Evolutionary conservation across 75 land plant species (phyloP), one percentile per base, ranked within the genome.

Genomic region (Pinus taeda): DNA sequence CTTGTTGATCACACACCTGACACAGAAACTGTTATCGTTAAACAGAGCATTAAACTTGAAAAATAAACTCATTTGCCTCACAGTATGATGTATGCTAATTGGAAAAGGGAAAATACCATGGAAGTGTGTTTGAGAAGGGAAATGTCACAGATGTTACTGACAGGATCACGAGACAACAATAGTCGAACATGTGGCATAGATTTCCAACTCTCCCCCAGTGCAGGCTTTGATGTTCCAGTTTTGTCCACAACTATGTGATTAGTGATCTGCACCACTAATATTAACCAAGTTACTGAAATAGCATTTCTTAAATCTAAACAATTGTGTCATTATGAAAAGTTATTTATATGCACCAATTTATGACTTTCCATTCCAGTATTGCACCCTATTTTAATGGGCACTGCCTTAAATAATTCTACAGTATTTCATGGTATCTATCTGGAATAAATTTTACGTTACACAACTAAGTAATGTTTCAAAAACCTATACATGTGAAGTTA

Each of bases 151-250:
- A 62, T 71, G 70, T 77, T 83, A 80, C 81, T 81, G 22, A 71
- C 81, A 2, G 42, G 76, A 33, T 91, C 84, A 36, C 82, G 79
- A 11, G 81, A 83, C n/a, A 95, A 85, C 49, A 87, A 59, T 70
- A 94, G 78, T 76, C 96, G 84, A 6, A 91, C 88, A 85, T 95
- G 90, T 58, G 96, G 98, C 57, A 95, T 77, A 57, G 75, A 69
- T 79, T 95, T 95, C 98, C 98, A 95, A 63, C 90, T 88, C 80
- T 93, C 98, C 59, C 98, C 98, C 39, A 95, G 85, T 4, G 98
- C 98, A 29, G 98, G 95, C 76, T 89, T 95, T 12, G 75, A 72
- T 3, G 60, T 78, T 42, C 95, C 96, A 63, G 87, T 79, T 78
- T 95, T 93, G 26, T 90, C 93, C 57, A 83, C 86, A 75, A 95